Evolutionary conservation across 352 stramenopile genomes (phyloP), one percentile per base, ranked within the genome.

Genomic region (Globisporangium spinosum): DNA sequence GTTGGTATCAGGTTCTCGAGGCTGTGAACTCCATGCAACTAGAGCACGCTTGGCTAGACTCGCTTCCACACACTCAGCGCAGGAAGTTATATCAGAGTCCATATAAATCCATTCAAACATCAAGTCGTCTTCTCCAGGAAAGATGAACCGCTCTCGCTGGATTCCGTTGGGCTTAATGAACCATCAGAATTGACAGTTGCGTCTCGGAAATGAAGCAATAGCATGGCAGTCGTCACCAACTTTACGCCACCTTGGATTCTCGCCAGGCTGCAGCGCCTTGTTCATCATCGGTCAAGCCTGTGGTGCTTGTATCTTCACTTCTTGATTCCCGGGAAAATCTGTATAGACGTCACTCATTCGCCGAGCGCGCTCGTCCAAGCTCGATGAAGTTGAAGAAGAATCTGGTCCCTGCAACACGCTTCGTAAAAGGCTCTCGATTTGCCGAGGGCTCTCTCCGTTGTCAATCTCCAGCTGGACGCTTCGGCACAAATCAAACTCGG

Each of bases 71-170:
- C 2, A n/a, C 47, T 74, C 32, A 22, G 3, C 20, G 15, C 13
- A 25, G 15, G 6, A 8, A 56, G 60, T 27, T 27, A 49, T 53
- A 43, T 22, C 35, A 17, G 8, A 71, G 5, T 71, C 53, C 15
- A 76, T 61, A 51, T 70, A 78, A 2, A 69, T 34, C 25, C 65
- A 75, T 32, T 76, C 72, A 17, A 73, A 71, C 23, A 64, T 59
- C 20, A 72, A 57, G 49, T 71, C 72, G 8, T n/a, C 63, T 62
- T 78, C 72, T 6, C 32, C 72, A 17, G 68, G 61, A 22, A 76
- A 68, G 2, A 68, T 47, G 49, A 69, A 78, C 8, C 67, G 63
- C 45, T 73, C 63, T 23, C 27, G 45, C 35, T 32, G 68, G 1
- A 20, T 15, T 2, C 32, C 22, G 9, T 20, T 63, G 0, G 72